Evolutionary conservation across 2,329 filamentous ascomycete genomes (phyloP).

Genomic region (Hirsutella thompsonii): DNA sequence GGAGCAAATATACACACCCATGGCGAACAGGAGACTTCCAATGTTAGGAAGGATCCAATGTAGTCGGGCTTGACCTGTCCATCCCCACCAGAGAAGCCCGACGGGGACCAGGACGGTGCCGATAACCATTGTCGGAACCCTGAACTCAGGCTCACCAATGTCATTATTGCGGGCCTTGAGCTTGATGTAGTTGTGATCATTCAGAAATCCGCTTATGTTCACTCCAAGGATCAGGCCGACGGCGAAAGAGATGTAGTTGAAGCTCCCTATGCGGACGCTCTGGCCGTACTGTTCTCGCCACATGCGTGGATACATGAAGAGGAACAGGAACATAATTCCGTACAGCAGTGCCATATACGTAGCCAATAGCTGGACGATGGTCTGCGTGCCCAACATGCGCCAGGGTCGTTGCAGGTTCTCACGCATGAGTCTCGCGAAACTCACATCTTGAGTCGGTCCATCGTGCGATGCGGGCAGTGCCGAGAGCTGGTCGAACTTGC

Average conservation of each 20-base stretch:
- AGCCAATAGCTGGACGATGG: slow-evolving; percentile 54
- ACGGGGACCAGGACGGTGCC: slow-evolving; percentile 23
- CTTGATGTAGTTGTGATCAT: not conserved
- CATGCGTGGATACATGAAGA: slow-evolving; percentile 35
- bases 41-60: not conserved
- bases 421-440: slow-evolving; percentile 7
- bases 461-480: not conserved
- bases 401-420: slow-evolving; percentile 54
- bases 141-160: slow-evolving; percentile 12
- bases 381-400: slow-evolving; percentile 44
- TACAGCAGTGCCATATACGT: slow-evolving; percentile 55
- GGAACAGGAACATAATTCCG: slow-evolving; percentile 44
- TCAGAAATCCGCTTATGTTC: not conserved
- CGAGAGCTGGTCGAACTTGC: slow-evolving; percentile 36
- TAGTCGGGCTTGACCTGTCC: not conserved
- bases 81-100: slow-evolving; percentile 9
- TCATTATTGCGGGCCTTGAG: not conserved
- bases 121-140: slow-evolving; percentile 22
- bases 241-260: slow-evolving; percentile 17
- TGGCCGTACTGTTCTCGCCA: slow-evolving; percentile 47
- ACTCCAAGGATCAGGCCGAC: slow-evolving; percentile 15
- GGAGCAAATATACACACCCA: not conserved
- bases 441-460: slow-evolving; percentile 20
- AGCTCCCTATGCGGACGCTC: slow-evolving; percentile 32
- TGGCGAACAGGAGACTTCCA: not conserved